Conservation (phyloP, 208 protist species). For the Trypanosoma boissoni region DNA sequence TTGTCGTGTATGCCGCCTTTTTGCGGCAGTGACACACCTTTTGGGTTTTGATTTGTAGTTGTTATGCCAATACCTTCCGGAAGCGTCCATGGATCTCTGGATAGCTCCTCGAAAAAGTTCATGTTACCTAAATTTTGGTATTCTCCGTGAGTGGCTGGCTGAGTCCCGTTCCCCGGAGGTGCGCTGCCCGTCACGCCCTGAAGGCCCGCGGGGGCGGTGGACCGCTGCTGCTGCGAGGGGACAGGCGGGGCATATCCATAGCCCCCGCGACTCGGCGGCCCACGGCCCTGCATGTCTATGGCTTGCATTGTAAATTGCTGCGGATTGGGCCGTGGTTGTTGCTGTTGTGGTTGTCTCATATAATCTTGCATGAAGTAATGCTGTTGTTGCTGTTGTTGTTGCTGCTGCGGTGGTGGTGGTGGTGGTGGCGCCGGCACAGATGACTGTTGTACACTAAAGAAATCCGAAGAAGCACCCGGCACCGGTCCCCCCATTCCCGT, state of each 20-base stretch:
- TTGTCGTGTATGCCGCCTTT: slow-evolving; percentile 5
- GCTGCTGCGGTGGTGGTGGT: neutral
- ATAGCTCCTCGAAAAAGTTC: slow-evolving; percentile 24
- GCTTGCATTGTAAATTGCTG: neutral
- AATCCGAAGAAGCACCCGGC: too few species aligned
- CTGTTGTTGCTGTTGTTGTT: slow-evolving; percentile 12
- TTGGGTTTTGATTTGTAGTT: too few species aligned
- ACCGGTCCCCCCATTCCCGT: too few species aligned
- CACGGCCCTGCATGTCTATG: neutral
- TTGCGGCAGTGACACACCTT: too few species aligned
- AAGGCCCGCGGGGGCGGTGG: too few species aligned
- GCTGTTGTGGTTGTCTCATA: slow-evolving; percentile 8
- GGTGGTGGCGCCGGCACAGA: slow-evolving; percentile 1
- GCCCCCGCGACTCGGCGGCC: neutral
- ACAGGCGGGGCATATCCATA: neutral
- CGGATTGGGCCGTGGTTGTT: slow-evolving; percentile 4
- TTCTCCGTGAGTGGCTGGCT: too few species aligned
- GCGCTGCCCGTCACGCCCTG: too few species aligned
- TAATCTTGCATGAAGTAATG: neutral
- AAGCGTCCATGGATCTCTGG: slow-evolving; percentile 12
- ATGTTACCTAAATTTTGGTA: slow-evolving; percentile 3
- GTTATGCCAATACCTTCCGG: neutral
- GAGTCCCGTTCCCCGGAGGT: too few species aligned
- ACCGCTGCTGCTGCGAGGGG: neutral
- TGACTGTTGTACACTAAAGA: neutral